Base-by-base conservation (phyloP, 2,329 filamentous ascomycete genomes). In the Pseudogymnoascus destructans region DNA sequence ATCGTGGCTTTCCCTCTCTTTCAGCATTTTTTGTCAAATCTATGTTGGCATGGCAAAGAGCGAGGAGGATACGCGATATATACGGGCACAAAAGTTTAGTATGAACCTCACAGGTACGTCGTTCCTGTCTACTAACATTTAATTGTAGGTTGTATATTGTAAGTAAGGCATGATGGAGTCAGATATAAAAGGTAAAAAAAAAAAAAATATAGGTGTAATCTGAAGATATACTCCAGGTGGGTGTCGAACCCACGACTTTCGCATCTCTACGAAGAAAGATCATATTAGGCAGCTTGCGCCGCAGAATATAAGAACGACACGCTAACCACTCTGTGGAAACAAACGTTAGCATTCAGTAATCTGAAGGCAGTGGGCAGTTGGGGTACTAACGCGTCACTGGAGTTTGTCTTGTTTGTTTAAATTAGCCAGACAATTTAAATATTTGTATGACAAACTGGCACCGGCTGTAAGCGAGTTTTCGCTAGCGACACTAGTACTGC, bases 241-340 rank as follows among this genome's bases (percentile, higher is more conserved):
- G 68, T 65, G 60, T 70, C 65, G 69, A 70, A 70, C 69, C 68
- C 68, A 64, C 68, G 68, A 70, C 68, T 69, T 70, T 70, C 69
- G 69, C 68, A 70, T 70, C 61, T 63, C 68, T 68, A 52, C 62
- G 58, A 63, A 38, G 33, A 38, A 64, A 62, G 62, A 58, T 65
- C 67, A 69, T 67, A 67, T 62, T 62, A 59, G 40, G 52, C 59
- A 54, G 60, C 54, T 60, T 61, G 59, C 46, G 58, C 60, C 59
- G 59, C 52, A 59, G 59, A 65, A 65, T 70, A 70, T 70, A 70
- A 70, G 69, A 70, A 70, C 69, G 68, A 70, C 65, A 67, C 68
- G 67, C 67, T 70, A 70, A 68, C 67, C 67, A 68, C 68, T 70
- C 66, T 66, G 67, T 68, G 46, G 46, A 30, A 52, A 52, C 46